These are phyloP conservation scores for Penicillium sp. DNA, from an alignment of 2,329 filamentous ascomycete genomes.

Conservation along the genomic window DNA sequence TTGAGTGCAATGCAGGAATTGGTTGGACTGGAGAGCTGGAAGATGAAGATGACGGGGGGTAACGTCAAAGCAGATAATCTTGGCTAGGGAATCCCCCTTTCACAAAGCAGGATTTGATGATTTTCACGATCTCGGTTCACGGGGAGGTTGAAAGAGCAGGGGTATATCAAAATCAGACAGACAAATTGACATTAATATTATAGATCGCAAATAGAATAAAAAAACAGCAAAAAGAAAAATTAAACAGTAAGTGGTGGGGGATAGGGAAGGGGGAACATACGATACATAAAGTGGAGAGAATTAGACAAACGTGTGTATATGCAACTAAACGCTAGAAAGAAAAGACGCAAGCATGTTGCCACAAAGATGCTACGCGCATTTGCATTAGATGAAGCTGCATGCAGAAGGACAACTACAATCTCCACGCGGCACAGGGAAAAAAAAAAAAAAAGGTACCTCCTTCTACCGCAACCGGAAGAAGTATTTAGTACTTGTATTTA, in stretches of 20 bases:
- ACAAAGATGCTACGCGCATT: constrained; percentile 11
- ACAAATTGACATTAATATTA: constrained; percentile 11
- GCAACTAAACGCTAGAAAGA: constrained; percentile 10
- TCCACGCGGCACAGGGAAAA: background rate
- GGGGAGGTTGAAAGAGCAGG: background rate
- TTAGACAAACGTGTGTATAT: constrained; percentile 12
- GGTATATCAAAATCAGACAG: background rate
- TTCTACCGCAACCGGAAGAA: constrained; percentile 14
- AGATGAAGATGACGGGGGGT: background rate
- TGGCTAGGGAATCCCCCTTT: background rate
- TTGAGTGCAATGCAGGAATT: constrained; percentile 17
- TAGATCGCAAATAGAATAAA: constrained; percentile 7
- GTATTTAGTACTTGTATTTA: background rate
- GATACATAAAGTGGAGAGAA: constrained; percentile 24
- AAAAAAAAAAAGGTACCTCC: background rate
- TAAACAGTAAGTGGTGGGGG: constrained; percentile 7
- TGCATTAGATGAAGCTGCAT: constrained; percentile 2
- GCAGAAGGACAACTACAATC: constrained; percentile 1
- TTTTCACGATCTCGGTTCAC: background rate
- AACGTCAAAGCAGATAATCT: constrained; percentile 12
- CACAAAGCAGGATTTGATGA: constrained; percentile 3
- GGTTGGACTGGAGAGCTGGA: constrained; percentile 22
- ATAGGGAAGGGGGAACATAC: constrained; percentile 16
- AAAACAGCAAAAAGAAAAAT: constrained; percentile 5
- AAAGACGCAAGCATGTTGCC: constrained; percentile 25